Percentiles rank a stretch among this genome's conserved stretches.
These are phyloP conservation scores for Lumnitzera racemosa DNA, from an alignment of 345 rosid genomes.

Conservation along the genomic window DNA sequence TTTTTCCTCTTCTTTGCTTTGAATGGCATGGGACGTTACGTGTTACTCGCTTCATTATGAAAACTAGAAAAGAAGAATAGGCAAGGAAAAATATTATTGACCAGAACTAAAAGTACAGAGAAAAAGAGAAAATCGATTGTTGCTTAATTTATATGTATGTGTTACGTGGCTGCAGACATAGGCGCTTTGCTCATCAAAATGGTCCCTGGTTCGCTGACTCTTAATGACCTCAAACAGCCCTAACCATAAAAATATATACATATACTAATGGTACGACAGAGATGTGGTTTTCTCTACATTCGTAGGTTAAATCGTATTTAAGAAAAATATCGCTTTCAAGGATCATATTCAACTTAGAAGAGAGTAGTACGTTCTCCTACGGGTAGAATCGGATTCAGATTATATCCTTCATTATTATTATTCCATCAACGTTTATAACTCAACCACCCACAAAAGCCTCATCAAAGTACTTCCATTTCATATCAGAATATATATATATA, in stretches of 20 bases:
- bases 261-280: neutral
- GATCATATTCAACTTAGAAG: neutral
- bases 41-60: too few species aligned
- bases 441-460: slow-evolving; percentile 14
- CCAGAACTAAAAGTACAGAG: neutral
- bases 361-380: neutral
- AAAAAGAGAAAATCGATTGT: neutral
- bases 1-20: too few species aligned
- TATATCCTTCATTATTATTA: neutral
- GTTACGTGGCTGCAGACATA: slow-evolving; percentile 1
- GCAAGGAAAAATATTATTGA: neutral
- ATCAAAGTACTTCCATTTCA: neutral
- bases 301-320: too few species aligned
- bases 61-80: too few species aligned
- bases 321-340: neutral
- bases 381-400: slow-evolving; percentile 26
- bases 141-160: neutral
- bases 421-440: slow-evolving; percentile 12
- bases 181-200: slow-evolving; percentile 3
- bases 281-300: neutral
- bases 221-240: neutral
- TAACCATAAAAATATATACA: neutral
- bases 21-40: too few species aligned
- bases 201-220: neutral
- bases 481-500: neutral